phyloP scores from a whole-genome alignment of 129 eudicot genomes.

The Chrysanthemum seticuspe region DNA sequence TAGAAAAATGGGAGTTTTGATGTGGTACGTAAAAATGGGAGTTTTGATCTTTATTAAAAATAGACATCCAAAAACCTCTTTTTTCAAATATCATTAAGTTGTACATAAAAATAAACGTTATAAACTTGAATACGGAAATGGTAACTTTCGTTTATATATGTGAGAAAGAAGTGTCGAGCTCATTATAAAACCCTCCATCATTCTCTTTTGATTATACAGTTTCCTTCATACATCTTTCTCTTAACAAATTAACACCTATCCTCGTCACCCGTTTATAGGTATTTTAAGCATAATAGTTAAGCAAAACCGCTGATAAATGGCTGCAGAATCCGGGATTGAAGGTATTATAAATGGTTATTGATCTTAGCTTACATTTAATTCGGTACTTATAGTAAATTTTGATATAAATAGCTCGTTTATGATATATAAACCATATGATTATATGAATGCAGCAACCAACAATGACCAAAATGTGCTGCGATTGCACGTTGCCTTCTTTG shows the following conservation, averaged over 20 bases:
- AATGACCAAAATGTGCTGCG: constrained; percentile 39
- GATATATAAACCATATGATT: not conserved
- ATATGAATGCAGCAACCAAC: constrained; percentile 34
- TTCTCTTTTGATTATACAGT: no score
- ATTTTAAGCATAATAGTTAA: not conserved
- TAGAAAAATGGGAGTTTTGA: no score
- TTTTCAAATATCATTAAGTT: no score
- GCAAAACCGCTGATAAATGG: not conserved
- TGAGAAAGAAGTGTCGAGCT: not conserved
- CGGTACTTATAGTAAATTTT: not conserved
- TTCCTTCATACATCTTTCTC: no score
- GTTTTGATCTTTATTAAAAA: no score
- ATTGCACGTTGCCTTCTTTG: constrained; percentile 67
- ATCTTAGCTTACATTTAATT: not conserved
- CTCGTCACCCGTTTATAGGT: not conserved
- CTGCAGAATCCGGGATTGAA: not conserved
- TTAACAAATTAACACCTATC: no score
- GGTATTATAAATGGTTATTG: not conserved
- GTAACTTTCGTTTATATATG: not conserved
- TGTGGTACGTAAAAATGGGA: no score
- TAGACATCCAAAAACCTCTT: no score
- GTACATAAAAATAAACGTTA: not conserved
- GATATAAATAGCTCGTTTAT: not conserved
- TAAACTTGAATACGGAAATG: not conserved
- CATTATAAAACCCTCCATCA: not conserved